A percentile compares a stretch with the other conserved stretches of the same genome.
Conservation (phyloP, 257 asterid species). For the Solanum bulbocastanum region DNA sequence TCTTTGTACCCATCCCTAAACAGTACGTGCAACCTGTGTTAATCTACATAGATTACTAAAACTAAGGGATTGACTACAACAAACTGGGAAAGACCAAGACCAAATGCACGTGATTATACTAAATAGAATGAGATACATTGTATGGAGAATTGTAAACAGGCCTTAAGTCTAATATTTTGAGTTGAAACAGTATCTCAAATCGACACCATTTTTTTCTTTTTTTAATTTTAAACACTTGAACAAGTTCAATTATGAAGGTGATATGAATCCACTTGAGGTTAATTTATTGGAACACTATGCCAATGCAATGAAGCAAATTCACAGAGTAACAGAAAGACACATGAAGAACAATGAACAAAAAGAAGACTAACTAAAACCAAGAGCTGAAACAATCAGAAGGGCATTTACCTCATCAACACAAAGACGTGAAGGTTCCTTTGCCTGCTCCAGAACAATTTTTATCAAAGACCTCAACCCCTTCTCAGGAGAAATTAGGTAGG, state of each 20-base stretch:
- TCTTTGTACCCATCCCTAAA: not conserved
- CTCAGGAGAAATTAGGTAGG: slow-evolving; percentile 97
- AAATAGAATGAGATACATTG: not conserved
- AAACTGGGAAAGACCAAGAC: not conserved
- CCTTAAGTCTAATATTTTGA: not conserved
- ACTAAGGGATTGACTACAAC: not conserved
- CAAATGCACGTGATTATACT: not conserved
- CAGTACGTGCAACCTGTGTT: not conserved
- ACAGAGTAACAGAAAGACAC: not conserved
- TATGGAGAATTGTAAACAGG: not conserved
- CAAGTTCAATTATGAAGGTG: not conserved
- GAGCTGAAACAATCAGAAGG: not conserved
- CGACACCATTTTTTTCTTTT: not conserved
- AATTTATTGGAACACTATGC: not conserved
- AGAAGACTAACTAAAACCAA: not conserved
- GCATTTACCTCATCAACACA: slow-evolving; percentile 93
- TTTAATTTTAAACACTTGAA: not conserved
- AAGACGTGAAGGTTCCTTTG: slow-evolving; percentile 95
- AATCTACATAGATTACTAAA: not conserved
- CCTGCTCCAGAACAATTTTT: slow-evolving; percentile 77
- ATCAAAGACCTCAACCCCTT: slow-evolving; percentile 90
- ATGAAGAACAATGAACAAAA: not conserved
- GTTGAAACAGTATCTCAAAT: not conserved
- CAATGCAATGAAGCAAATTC: not conserved
- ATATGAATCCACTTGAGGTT: not conserved